Evolutionary conservation across 495 filamentous ascomycete species (phyloP).

Genomic region (Aspergillus saccharolyticus): DNA sequence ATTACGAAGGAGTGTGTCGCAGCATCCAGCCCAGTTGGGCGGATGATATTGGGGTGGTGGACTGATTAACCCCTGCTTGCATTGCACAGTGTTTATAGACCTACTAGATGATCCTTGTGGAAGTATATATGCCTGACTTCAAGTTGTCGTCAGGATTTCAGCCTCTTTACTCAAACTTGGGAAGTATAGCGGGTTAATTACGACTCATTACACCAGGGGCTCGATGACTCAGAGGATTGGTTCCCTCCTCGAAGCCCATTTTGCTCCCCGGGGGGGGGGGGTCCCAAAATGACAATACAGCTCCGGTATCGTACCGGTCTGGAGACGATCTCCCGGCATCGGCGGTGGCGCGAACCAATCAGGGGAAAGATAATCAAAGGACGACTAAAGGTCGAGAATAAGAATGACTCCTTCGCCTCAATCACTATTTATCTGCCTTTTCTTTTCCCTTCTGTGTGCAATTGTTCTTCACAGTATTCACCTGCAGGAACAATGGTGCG

Average conservation of each 20-base stretch:
- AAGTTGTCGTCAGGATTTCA: not conserved
- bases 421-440: constrained; percentile 2
- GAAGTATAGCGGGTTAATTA: not conserved
- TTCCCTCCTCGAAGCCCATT: not conserved
- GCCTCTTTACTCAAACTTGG: not conserved
- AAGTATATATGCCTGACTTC: not conserved
- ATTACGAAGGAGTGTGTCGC: constrained; percentile 81
- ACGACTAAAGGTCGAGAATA: constrained; percentile 7
- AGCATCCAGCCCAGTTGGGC: constrained; percentile 79
- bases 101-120: not conserved
- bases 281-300: not conserved
- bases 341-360: constrained; percentile 18
- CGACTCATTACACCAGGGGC: not conserved
- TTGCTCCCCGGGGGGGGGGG: not conserved
- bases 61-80: constrained; percentile 31
- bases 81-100: not conserved
- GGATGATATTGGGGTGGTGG: constrained; percentile 59
- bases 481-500: constrained; percentile 25
- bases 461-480: constrained; percentile 4
- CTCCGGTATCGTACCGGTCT: not conserved
- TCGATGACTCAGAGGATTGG: not conserved
- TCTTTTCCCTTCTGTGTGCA: constrained; percentile 12
- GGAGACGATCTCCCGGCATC: constrained; percentile 11
- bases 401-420: constrained; percentile 8
- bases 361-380: constrained; percentile 9